Percentiles rank a stretch among this genome's conserved stretches.
These are phyloP conservation scores for Zygosaccharomyces pseudobailii DNA, from an alignment of 1,139 yeast species.

Conservation along the genomic window DNA sequence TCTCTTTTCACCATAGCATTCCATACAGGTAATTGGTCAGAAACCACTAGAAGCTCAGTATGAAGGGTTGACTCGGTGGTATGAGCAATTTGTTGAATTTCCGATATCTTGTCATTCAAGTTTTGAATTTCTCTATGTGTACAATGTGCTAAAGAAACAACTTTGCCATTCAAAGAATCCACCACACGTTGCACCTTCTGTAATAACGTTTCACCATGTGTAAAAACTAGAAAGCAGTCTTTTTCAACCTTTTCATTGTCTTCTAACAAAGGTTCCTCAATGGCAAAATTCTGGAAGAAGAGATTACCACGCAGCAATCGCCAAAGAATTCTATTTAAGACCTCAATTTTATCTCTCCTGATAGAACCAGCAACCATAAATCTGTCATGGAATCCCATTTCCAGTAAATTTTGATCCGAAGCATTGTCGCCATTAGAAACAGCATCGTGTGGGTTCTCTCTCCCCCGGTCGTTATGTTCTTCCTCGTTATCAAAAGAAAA, in stretches of 20 bases:
- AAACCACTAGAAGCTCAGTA: conserved; percentile 64
- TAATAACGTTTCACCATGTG: conserved; percentile 62
- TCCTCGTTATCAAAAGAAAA: conserved; percentile 24
- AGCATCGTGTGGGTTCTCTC: conserved; percentile 2
- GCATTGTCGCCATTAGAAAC: conserved; percentile 9
- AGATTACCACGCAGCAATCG: conserved; percentile 69
- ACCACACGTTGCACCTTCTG: conserved; percentile 56
- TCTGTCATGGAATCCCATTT: conserved; percentile 34
- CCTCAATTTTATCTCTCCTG: conserved; percentile 51
- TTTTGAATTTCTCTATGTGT: conserved; percentile 37
- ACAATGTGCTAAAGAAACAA: conserved; percentile 44
- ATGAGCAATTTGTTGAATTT: conserved; percentile 53
- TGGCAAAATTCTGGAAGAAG: conserved; percentile 58
- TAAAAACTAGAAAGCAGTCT: conserved; percentile 60
- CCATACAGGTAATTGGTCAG: conserved; percentile 64
- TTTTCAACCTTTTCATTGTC: conserved; percentile 44
- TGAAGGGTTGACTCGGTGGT: conserved; percentile 56
- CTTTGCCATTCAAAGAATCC: conserved; percentile 60
- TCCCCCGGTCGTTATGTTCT: conserved; percentile 11
- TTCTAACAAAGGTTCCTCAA: conserved; percentile 43
- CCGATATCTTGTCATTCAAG: conserved; percentile 48
- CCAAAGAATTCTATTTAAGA: conserved; percentile 67
- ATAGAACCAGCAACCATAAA: conserved; percentile 58
- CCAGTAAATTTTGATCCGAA: conserved; percentile 22
- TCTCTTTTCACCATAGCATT: conserved; percentile 65